Evolutionary conservation across 2,329 filamentous ascomycete genomes (phyloP).

Genomic region (Teratosphaeria epicoccoides): DNA sequence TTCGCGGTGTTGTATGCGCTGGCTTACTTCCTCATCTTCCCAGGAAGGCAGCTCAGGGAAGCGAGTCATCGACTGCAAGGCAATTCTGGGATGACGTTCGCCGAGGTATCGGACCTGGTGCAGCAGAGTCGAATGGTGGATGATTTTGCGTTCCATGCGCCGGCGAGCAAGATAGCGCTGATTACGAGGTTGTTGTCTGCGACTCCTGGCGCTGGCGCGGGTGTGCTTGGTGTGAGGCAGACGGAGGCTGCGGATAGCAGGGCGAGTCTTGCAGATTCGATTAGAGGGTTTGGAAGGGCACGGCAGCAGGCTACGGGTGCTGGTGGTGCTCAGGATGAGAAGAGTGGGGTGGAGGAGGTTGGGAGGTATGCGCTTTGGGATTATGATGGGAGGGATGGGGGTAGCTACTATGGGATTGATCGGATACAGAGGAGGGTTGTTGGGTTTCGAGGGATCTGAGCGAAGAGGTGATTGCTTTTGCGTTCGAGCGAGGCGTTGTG

Average conservation of each 20-base stretch:
- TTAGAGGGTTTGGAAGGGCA: conserved; percentile 25
- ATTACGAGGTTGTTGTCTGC: conserved; percentile 55
- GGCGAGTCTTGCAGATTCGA: conserved; percentile 20
- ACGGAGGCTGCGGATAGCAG: conserved; percentile 16
- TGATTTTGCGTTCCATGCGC: conserved; percentile 62
- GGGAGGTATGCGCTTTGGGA: conserved; percentile 47
- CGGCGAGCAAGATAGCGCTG: conserved; percentile 57
- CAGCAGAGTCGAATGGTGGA: conserved; percentile 60
- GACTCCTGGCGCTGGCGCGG: conserved; percentile 24
- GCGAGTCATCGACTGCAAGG: conserved; percentile 24
- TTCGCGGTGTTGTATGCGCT: conserved; percentile 63
- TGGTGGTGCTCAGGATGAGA: conserved; percentile 2
- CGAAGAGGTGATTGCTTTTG: background rate
- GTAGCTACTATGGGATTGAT: conserved; percentile 51
- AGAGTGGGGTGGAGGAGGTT: conserved; percentile 19
- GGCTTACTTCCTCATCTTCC: conserved; percentile 56
- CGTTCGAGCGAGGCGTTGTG: background rate
- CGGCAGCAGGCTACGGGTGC: conserved; percentile 8
- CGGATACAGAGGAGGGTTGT: conserved; percentile 28
- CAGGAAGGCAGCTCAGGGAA: conserved; percentile 50
- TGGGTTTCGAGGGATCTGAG: background rate
- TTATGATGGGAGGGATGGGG: conserved; percentile 47
- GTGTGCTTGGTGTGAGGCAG: background rate
- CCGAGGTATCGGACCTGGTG: conserved; percentile 68
- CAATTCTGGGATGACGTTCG: conserved; percentile 61